Base-by-base conservation (phyloP, 2,329 filamentous ascomycete genomes). In the Aspergillus melleus region DNA sequence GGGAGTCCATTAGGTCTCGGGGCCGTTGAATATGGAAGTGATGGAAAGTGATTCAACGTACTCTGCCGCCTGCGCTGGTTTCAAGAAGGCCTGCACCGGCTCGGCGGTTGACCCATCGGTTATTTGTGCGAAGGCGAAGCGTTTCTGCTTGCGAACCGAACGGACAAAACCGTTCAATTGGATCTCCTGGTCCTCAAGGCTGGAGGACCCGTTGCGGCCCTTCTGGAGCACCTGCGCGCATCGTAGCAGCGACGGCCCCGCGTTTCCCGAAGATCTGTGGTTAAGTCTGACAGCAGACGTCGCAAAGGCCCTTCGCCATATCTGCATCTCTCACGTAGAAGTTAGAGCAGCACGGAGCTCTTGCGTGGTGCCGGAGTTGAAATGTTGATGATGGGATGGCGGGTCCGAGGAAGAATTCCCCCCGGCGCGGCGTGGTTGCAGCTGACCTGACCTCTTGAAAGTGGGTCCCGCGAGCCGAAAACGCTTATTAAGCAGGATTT, bases 61-160 rank as follows among this genome's bases (percentile, higher is more conserved):
- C 91, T 88, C 86, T 76, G 88, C 82, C 66, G 89, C 88, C 71
- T 92, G 83, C 51, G 84, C 81, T 64, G 90, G 88, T 57, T 86
- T 86, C 66, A 96, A 79, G 51, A 96, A 87, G 50, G 89, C 91
- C 79, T 99, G 95, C 57, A 98, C 76, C 29, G 91, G 82, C 62
- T 88, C 82, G 66, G 91, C 81, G 47, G 90, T 92, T 12, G 92
- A 96, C 49, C 95, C 95, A 80, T 99, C 95, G 11, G 89, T 89
- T 55, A 98, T 82, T 61, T 92, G 86, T 55, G 93, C 89, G 78
- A 99, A 98, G 5, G 90, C 88, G 61, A 90, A 83, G 22, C 84
- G 84, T 74, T 97, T 96, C 81, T 96, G 92, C 74, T 91, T 90
- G 63, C 94, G 86, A 61, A 96, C 88, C 4, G 91, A 94, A 64